Conservation (phyloP, 495 filamentous ascomycete genomes). For the Aspergillus sclerotioniger region DNA sequence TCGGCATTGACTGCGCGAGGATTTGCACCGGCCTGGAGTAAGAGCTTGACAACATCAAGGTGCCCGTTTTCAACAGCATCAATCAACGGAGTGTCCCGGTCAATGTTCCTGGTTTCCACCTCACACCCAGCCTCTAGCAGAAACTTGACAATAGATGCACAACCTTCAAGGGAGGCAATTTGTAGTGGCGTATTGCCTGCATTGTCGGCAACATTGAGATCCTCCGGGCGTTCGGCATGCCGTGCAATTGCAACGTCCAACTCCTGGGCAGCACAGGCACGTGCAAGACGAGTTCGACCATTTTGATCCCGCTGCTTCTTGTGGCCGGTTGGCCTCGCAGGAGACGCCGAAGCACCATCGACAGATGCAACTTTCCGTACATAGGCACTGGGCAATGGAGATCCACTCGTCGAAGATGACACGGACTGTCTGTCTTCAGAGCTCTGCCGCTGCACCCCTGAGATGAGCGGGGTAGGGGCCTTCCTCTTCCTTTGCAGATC, state of each 20-base stretch:
- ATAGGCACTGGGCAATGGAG: slow-evolving; percentile 66
- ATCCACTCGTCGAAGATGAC: slow-evolving; percentile 70
- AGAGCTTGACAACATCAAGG: slow-evolving; percentile 79
- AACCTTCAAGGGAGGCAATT: slow-evolving; percentile 81
- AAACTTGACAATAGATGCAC: slow-evolving; percentile 67
- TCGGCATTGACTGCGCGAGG: slow-evolving; percentile 82
- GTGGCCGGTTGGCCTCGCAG: slow-evolving; percentile 62
- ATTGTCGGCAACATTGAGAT: slow-evolving; percentile 86
- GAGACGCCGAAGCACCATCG: slow-evolving; percentile 57
- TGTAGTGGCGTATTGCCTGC: slow-evolving; percentile 93
- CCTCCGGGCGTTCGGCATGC: slow-evolving; percentile 73
- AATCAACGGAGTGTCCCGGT: slow-evolving; percentile 89
- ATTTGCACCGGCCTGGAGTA: slow-evolving; percentile 83
- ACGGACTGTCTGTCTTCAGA: slow-evolving; percentile 70
- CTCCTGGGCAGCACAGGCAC: slow-evolving; percentile 76
- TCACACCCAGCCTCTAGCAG: slow-evolving; percentile 80
- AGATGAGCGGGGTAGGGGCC: slow-evolving; percentile 51
- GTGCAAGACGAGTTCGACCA: slow-evolving; percentile 79
- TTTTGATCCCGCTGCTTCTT: slow-evolving; percentile 84
- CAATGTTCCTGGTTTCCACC: slow-evolving; percentile 73
- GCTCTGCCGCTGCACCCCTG: slow-evolving; percentile 41
- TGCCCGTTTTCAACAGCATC: slow-evolving; percentile 96
- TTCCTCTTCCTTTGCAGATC: slow-evolving; percentile 39
- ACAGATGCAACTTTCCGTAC: slow-evolving; percentile 62
- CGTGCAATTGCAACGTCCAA: slow-evolving; percentile 66